phyloP scores from a whole-genome alignment of 2,329 filamentous ascomycete genomes.

The Pezicula radicicola region DNA sequence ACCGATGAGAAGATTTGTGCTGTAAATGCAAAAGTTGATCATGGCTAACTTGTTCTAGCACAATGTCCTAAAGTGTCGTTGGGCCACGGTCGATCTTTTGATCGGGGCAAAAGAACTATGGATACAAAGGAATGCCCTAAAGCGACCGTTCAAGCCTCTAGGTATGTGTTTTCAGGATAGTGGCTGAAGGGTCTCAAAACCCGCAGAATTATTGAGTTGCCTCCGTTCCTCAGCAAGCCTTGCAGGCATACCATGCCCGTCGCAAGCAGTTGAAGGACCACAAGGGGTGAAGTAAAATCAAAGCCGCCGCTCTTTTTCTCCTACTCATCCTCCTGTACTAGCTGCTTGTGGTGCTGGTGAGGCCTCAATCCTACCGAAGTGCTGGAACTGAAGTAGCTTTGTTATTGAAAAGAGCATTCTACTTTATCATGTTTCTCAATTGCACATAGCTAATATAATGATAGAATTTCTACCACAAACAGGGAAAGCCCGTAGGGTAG shows the following conservation, averaged over 20 bases:
- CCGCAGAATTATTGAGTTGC: neutral
- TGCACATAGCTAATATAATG: neutral
- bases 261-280: no score
- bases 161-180: slow-evolving; percentile 5
- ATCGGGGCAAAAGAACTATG: slow-evolving; percentile 21
- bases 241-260: no score
- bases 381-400: no score
- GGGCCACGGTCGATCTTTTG: slow-evolving; percentile 20
- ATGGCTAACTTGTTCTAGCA: slow-evolving; percentile 11
- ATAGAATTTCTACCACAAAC: neutral
- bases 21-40: neutral
- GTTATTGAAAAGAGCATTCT: no score
- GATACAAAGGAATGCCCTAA: slow-evolving; percentile 11
- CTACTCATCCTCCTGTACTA: no score
- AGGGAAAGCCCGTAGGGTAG: neutral
- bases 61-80: slow-evolving; percentile 23
- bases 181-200: neutral
- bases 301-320: no score
- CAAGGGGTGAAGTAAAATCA: no score
- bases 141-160: slow-evolving; percentile 5
- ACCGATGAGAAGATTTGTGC: no score
- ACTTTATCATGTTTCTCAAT: neutral
- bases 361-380: no score
- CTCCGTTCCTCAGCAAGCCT: neutral
- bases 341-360: no score